A percentile compares a stretch with the other conserved stretches of the same genome.
Conservation (phyloP, 257 asterid species). For the Solanum infundibuliforme region DNA sequence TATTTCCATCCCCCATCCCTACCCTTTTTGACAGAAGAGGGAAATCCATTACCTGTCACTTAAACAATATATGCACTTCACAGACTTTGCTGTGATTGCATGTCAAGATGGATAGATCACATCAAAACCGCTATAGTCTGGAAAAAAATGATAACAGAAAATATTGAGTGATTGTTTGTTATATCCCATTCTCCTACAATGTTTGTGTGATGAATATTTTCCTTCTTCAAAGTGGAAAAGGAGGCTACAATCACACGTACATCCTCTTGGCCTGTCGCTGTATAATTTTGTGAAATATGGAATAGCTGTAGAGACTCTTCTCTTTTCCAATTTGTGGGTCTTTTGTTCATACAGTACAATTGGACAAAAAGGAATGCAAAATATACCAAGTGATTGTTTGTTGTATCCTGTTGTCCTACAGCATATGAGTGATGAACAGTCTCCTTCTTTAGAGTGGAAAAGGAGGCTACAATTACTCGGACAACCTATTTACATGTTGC, state of each 20-base stretch:
- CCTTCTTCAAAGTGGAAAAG: background rate
- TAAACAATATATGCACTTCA: background rate
- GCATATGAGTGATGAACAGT: conserved; percentile 20
- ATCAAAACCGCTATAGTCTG: background rate
- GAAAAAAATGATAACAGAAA: background rate
- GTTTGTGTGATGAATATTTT: background rate
- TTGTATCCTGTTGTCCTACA: conserved; percentile 15
- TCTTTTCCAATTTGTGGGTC: background rate
- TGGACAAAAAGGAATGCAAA: conserved; percentile 13
- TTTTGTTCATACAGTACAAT: background rate
- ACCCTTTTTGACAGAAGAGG: background rate
- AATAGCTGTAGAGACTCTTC: background rate
- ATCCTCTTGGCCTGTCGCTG: background rate
- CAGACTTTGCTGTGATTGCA: background rate
- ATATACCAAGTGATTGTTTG: conserved; percentile 12
- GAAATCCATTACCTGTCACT: background rate
- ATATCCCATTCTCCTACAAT: background rate
- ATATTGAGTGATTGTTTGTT: background rate
- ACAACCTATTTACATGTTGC: background rate
- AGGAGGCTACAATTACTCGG: conserved; percentile 22
- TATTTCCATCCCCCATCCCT: background rate
- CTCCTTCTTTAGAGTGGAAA: conserved; percentile 16
- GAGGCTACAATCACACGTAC: background rate
- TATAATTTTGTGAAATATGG: background rate
- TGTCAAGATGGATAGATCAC: background rate